phyloP scores from a whole-genome alignment of 305 asterid genomes.

The Solanum hybrid region DNA sequence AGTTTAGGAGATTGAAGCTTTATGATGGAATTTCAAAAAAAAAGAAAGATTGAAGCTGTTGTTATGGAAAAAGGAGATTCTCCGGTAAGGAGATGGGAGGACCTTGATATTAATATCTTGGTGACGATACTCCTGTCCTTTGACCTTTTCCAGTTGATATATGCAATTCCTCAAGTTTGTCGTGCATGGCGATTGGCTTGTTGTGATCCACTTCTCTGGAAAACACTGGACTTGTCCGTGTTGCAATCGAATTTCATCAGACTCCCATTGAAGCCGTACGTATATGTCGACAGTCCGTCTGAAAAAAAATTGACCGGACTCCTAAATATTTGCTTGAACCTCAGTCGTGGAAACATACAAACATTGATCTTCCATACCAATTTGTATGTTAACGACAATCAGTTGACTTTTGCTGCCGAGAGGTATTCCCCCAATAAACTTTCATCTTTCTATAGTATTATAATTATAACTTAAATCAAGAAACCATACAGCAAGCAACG shows the following conservation, averaged over 20 bases:
- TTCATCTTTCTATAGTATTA: not conserved
- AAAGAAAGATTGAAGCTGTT: not conserved
- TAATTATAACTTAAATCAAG: not conserved
- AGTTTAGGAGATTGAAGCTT: not conserved
- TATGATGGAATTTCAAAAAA: not conserved
- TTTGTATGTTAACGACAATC: conserved; percentile 59
- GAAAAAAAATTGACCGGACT: conserved; percentile 50
- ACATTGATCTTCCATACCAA: conserved; percentile 62
- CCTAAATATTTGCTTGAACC: conserved; percentile 54
- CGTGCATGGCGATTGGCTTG: conserved; percentile 44
- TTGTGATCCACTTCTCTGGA: not conserved
- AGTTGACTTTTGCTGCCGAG: conserved; percentile 54
- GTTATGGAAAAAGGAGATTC: conserved; percentile 45
- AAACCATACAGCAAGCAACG: not conserved
- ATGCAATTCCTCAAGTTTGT: conserved; percentile 67
- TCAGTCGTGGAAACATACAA: conserved; percentile 37
- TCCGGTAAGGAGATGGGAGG: conserved; percentile 55
- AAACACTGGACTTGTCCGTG: conserved; percentile 43
- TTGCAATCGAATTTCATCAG: conserved; percentile 62
- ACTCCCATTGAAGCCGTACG: conserved; percentile 58
- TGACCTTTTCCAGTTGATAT: conserved; percentile 39
- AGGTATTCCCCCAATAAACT: conserved; percentile 29
- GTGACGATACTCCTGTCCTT: conserved; percentile 52
- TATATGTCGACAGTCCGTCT: conserved; percentile 61
- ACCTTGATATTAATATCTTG: conserved; percentile 61